A percentile compares a stretch with the other conserved stretches of the same genome.
These are phyloP conservation scores for Corylus heterophylla DNA, from an alignment of 306 rosid species.

Conservation along the genomic window DNA sequence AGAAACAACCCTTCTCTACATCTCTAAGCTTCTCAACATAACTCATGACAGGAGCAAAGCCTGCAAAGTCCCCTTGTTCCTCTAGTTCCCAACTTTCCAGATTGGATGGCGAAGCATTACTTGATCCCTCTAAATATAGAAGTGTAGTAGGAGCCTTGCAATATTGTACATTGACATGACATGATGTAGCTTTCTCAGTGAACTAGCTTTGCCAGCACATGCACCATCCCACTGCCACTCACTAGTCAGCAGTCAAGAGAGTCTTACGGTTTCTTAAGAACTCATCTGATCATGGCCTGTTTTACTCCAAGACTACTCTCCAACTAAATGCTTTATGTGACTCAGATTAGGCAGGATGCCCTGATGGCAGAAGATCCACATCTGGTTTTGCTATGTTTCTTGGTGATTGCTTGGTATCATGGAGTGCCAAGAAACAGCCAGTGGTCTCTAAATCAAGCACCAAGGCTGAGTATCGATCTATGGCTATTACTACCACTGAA, in stretches of 20 bases:
- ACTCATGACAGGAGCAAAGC: not conserved
- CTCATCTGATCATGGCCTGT: not conserved
- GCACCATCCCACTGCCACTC: not conserved
- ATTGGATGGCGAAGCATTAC: not conserved
- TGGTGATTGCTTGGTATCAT: not conserved
- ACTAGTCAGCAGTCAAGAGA: not conserved
- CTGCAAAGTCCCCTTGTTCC: not conserved
- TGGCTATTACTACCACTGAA: not conserved
- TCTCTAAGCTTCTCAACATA: no score
- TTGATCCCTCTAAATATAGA: not conserved
- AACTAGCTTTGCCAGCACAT: not conserved
- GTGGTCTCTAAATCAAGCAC: not conserved
- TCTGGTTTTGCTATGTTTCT: not conserved
- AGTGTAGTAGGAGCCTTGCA: not conserved
- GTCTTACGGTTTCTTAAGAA: not conserved
- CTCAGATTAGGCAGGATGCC: not conserved
- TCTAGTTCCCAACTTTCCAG: no score
- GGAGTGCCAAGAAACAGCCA: not conserved
- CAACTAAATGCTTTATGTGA: not conserved
- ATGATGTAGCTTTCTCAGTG: no score
- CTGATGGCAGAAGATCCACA: not conserved
- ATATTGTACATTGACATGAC: not conserved
- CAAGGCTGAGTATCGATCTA: not conserved
- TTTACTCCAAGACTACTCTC: not conserved
- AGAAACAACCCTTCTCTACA: not conserved